Evolutionary conservation across 2,329 filamentous ascomycete species (phyloP).

Genomic region (Scytalidium lignicola): DNA sequence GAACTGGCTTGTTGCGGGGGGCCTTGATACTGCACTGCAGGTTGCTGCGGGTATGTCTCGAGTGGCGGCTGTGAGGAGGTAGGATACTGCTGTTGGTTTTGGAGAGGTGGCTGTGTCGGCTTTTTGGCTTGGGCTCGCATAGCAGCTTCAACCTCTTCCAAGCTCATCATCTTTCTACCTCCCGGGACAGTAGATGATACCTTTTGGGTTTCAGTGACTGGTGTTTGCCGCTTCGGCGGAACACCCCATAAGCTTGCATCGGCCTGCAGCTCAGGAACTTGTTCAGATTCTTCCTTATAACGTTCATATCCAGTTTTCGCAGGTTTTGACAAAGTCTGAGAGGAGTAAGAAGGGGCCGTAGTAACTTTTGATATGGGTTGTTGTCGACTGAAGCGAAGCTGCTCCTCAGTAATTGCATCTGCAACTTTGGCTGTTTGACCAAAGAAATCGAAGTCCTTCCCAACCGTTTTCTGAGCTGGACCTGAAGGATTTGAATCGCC

Average conservation of each 20-base stretch:
- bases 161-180: conserved; percentile 79
- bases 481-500: conserved; percentile 45
- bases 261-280: conserved; percentile 84
- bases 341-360: conserved; percentile 33
- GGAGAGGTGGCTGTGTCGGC: conserved; percentile 28
- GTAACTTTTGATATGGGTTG: conserved; percentile 51
- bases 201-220: neutral
- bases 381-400: conserved; percentile 75
- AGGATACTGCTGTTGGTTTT: conserved; percentile 16
- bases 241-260: conserved; percentile 92
- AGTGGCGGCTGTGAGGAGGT: conserved; percentile 10
- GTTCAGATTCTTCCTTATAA: conserved; percentile 71
- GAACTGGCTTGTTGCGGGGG: neutral
- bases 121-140: conserved; percentile 69
- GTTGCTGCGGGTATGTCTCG: conserved; percentile 11
- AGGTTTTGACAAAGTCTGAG: conserved; percentile 48
- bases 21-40: conserved; percentile 19
- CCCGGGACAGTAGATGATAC: conserved; percentile 23
- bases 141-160: conserved; percentile 94
- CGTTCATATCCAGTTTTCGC: conserved; percentile 84
- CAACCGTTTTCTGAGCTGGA: conserved; percentile 49
- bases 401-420: conserved; percentile 84
- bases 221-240: conserved; percentile 50
- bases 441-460: conserved; percentile 97
- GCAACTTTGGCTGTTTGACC: conserved; percentile 85